Base-by-base conservation (phyloP, 208 protist genomes). In the Trypanosoma rangeli region DNA sequence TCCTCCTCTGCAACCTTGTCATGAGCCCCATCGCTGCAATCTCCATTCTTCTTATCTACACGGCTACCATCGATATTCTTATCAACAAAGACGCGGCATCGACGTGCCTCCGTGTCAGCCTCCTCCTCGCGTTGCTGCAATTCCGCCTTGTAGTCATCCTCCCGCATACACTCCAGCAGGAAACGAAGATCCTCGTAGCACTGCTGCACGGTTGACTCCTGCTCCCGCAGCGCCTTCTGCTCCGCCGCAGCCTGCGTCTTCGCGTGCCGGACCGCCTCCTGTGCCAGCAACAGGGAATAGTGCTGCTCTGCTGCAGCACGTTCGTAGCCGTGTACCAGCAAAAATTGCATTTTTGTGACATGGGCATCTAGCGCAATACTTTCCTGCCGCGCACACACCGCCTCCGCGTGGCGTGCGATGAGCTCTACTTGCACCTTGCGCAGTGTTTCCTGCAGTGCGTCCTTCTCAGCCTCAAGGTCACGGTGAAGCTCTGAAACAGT, bases 401-500 rank as follows among this genome's bases (percentile, higher is more conserved):
- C 24, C 24, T 76, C 64, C 39, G 64, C 71, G 35, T 31, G 56
- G n/a, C 46, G 20, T 0, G 44, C 56, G 7, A 76, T 33, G 26
- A 66, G 50, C 31, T 63, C 54, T 20, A 20, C 3, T 33, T 50
- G 22, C 24, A 26, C 29, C 7, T 22, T 29, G 15, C n/a, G 42
- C 44, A 70, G 33, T 46, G 50, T 13, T 37, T 3, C 16, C 20
- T 29, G 8, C 20, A 69, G 4, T 35, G 76, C 60, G 20, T 76
- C 75, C 24, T 53, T 70, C 74, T 74, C 73, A 10, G 70, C 65
- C 22, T 70, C 64, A 28, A 88, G 31, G 26, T 60, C 57, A 10
- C 75, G 74, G 18, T 79, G 72, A 56, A 90, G 60, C 28, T 87
- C 71, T 26, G 71, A 66, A 12, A 46, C 22, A 3, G 42, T 20